A percentile compares a stretch with the other conserved stretches of the same genome.
Evolutionary conservation across 139 green algal species (phyloP).

Genomic region (Chlamydomonas eustigma): DNA sequence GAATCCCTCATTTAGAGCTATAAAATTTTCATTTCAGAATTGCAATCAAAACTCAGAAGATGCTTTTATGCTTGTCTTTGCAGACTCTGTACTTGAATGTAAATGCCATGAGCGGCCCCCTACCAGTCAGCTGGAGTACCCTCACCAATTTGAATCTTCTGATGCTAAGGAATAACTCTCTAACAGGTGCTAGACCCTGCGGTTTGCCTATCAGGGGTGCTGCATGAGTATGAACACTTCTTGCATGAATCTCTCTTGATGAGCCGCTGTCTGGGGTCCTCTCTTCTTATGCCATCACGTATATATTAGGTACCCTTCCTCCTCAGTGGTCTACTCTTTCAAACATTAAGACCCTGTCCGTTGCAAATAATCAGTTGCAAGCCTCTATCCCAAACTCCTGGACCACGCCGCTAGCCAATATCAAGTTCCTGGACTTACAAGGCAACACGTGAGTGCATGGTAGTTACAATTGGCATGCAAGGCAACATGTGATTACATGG

Average conservation of each 20-base stretch:
- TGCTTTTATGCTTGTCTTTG: not conserved
- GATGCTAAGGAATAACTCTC: not conserved
- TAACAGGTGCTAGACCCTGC: not conserved
- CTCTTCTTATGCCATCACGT: not conserved
- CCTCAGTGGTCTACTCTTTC: not conserved
- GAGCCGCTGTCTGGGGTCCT: not conserved
- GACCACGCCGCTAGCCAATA: not conserved
- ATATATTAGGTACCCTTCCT: not conserved
- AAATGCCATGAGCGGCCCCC: not conserved
- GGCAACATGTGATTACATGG: not conserved
- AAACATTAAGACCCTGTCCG: not conserved
- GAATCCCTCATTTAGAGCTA: not conserved
- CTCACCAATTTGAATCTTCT: not conserved
- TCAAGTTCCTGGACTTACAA: slow-evolving; percentile 15
- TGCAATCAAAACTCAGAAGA: not conserved
- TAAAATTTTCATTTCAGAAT: not conserved
- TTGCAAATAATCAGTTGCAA: slow-evolving; percentile 1
- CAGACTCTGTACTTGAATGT: slow-evolving; percentile 10
- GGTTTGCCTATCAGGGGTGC: not conserved
- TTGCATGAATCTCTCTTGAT: not conserved
- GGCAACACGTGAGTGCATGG: not conserved
- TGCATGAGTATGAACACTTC: not conserved
- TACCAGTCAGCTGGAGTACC: not conserved
- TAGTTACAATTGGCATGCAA: not conserved
- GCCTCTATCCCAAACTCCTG: not conserved